Conservation (phyloP, 257 asterid species). For the Capsicum chinense region DNA sequence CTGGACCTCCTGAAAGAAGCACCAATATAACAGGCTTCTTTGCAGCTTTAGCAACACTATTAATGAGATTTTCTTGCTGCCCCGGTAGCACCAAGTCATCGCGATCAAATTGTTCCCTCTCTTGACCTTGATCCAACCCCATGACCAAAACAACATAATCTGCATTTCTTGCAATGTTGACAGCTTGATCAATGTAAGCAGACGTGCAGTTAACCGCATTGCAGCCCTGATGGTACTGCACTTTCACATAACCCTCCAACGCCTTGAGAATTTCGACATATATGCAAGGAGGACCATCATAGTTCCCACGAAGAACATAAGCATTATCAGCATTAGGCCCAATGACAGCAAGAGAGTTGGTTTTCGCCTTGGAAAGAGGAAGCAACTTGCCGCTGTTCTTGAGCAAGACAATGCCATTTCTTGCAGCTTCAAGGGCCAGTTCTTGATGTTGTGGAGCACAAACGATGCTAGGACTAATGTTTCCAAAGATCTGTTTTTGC, state of each 20-base stretch:
- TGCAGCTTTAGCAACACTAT: conserved; percentile 63
- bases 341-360: conserved; percentile 62
- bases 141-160: conserved; percentile 75
- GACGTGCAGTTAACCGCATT: conserved; percentile 50
- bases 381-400: conserved; percentile 72
- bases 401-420: conserved; percentile 78
- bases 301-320: conserved; percentile 61
- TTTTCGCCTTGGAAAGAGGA: conserved; percentile 58
- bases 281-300: conserved; percentile 79
- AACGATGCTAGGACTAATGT: conserved; percentile 58
- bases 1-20: conserved; percentile 73
- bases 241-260: conserved; percentile 47
- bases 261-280: conserved; percentile 53
- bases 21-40: conserved; percentile 72
- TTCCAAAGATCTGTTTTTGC: conserved; percentile 47
- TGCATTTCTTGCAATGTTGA: conserved; percentile 47
- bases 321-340: conserved; percentile 75
- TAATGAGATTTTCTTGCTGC: conserved; percentile 60
- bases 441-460: conserved; percentile 68
- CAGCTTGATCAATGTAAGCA: conserved; percentile 55
- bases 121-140: conserved; percentile 79
- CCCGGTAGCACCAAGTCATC: conserved; percentile 72
- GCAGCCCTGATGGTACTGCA: conserved; percentile 56
- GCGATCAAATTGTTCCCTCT: conserved; percentile 65
- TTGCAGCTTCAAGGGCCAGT: conserved; percentile 78